These are phyloP conservation scores for Cephalotrichum gorgonifer DNA, from an alignment of 2,329 filamentous ascomycete genomes.

Conservation along the genomic window DNA sequence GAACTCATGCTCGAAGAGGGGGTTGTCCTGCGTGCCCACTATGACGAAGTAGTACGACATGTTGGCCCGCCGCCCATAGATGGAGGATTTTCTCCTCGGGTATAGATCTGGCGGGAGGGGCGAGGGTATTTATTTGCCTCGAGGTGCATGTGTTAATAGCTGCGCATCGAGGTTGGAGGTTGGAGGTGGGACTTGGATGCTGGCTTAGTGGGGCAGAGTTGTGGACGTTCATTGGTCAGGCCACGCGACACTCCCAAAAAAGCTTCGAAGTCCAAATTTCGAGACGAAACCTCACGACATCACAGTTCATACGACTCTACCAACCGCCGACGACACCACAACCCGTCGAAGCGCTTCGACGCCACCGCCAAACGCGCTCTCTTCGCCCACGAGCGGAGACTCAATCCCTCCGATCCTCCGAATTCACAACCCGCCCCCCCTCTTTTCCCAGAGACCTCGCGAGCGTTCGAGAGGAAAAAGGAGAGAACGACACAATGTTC, in stretches of 20 bases:
- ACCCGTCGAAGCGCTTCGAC: too few relatives aligned
- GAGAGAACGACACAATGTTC: slow-evolving; percentile 51
- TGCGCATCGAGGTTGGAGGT: not conserved
- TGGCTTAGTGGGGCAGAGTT: not conserved
- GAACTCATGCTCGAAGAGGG: slow-evolving; percentile 94
- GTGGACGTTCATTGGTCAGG: not conserved
- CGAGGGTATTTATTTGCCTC: not conserved
- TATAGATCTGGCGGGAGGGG: not conserved
- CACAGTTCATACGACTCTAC: too few relatives aligned
- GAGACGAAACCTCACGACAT: too few relatives aligned
- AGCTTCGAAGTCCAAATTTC: too few relatives aligned
- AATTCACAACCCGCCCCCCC: not conserved
- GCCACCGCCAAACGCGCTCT: too few relatives aligned
- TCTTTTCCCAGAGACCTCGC: not conserved
- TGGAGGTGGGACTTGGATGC: not conserved
- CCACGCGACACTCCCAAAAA: not conserved
- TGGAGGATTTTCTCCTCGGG: not conserved
- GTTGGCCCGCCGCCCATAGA: slow-evolving; percentile 14
- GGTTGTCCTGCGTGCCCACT: slow-evolving; percentile 88
- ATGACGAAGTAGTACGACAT: slow-evolving; percentile 99
- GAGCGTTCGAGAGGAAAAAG: not conserved
- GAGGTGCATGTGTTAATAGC: not conserved
- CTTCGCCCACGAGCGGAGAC: not conserved
- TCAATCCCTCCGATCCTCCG: not conserved
- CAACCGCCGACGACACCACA: too few relatives aligned